Base-by-base conservation (phyloP, 1,139 yeast genomes). In the Geotrichum aggregatum region DNA sequence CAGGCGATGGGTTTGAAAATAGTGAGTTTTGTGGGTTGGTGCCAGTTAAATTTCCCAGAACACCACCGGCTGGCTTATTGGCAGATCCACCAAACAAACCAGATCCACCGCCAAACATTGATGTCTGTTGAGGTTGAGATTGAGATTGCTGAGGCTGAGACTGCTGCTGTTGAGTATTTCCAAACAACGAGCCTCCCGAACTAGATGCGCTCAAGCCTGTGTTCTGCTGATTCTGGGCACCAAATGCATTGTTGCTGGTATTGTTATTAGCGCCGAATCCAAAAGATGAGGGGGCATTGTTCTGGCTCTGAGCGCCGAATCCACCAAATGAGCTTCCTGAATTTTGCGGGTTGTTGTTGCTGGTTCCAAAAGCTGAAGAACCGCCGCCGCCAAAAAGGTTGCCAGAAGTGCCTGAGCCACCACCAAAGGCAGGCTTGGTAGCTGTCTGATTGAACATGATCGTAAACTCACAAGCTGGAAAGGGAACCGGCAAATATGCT, bases 291-390 rank as follows among this genome's bases (percentile, higher is more conserved):
- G 44, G 16, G 30, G 44, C 4, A 13, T 16, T 24, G n/a, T 36
- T 45, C 5, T 31, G 16, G 14, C 31, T 43, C 30, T 40, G 28
- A 21, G 21, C 28, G n/a, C 42, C 42, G 11, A 22, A 39, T 3
- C 42, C 30, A 18, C 45, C 45, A 18, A 42, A 31, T 14, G 26
- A 18, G 7, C 28, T 22, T 24, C 28, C 28, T 11, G 26, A 21
- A 14, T 21, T 22, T n/a, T 21, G 2, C 11, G 45, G 18, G 18
- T 11, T n/a, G n/a, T 41, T 47, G 34, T 13, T 36, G 28, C 24
- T 34, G n/a, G 43, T n/a, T 19, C 47, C 47, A 33, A 47, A 33
- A 11, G 48, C 19, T 18, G 49, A 28, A 43, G 54, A 19, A n/a
- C 18, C 11, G 2, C 26, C 11, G 11, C 30, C 39, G 19, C 47